These are phyloP conservation scores for Alternaria postmessia DNA, from an alignment of 2,329 filamentous ascomycete species.

Conservation along the genomic window DNA sequence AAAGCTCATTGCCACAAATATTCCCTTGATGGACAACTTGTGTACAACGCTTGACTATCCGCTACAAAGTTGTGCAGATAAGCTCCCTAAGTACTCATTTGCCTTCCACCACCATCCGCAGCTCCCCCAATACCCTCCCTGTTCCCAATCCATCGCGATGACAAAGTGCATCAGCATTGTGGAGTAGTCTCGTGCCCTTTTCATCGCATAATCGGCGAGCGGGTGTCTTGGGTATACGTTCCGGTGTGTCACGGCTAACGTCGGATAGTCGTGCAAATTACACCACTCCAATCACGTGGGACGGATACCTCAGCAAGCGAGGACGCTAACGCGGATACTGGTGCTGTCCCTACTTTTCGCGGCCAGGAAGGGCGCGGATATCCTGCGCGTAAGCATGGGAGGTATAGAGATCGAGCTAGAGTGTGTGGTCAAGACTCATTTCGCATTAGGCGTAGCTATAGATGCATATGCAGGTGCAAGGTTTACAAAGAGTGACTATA, in stretches of 20 bases:
- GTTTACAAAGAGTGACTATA: background rate
- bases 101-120: slow-evolving; percentile 40
- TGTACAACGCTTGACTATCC: background rate
- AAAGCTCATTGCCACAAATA: slow-evolving; percentile 8
- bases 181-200: slow-evolving; percentile 20
- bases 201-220: slow-evolving; percentile 7
- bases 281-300: slow-evolving; percentile 13
- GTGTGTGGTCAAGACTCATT: background rate
- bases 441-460: background rate
- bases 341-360: slow-evolving; percentile 10
- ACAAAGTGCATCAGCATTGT: slow-evolving; percentile 9
- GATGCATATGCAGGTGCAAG: background rate
- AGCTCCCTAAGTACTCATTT: slow-evolving; percentile 26
- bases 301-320: slow-evolving; percentile 32
- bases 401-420: background rate
- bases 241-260: slow-evolving; percentile 32
- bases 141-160: slow-evolving; percentile 4
- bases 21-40: background rate
- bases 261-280: slow-evolving; percentile 26
- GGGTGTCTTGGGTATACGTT: slow-evolving; percentile 30
- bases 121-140: slow-evolving; percentile 35
- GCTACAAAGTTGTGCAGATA: background rate
- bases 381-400: slow-evolving; percentile 16
- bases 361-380: slow-evolving; percentile 25
- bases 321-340: slow-evolving; percentile 26